A percentile compares a stretch with the other conserved stretches of the same genome.
Evolutionary conservation across 2,329 filamentous ascomycete species (phyloP).

Genomic region (Trichoderma sp.): DNA sequence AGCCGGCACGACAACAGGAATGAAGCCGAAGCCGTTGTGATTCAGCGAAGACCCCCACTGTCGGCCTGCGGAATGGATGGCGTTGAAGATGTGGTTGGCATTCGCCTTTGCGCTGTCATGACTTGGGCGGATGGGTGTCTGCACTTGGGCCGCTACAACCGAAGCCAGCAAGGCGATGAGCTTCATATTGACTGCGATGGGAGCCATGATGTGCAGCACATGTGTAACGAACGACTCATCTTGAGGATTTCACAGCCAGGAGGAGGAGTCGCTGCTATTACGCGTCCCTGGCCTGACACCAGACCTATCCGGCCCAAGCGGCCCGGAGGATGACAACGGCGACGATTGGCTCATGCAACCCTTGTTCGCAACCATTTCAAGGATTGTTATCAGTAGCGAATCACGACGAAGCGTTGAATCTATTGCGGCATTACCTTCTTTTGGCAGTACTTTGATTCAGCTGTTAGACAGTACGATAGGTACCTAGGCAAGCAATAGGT

Average conservation of each 20-base stretch:
- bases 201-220: neutral
- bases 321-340: neutral
- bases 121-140: constrained; percentile 34
- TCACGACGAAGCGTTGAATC: neutral
- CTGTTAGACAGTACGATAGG: no score
- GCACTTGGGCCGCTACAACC: neutral
- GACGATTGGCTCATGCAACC: neutral
- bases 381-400: neutral
- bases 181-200: neutral
- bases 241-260: neutral
- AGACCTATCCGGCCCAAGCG: neutral
- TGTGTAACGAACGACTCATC: neutral
- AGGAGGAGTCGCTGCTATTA: neutral
- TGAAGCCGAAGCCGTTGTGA: constrained; percentile 73
- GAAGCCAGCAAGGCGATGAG: constrained; percentile 3
- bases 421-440: neutral
- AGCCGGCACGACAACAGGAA: constrained; percentile 61
- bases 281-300: neutral
- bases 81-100: constrained; percentile 67
- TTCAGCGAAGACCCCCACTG: constrained; percentile 71
- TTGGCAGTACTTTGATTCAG: neutral
- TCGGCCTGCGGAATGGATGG: constrained; percentile 66
- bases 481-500: no score
- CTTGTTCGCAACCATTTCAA: neutral
- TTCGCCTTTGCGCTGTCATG: constrained; percentile 44